These are phyloP conservation scores for Verruconis gallopava DNA, from an alignment of 2,329 filamentous ascomycete genomes.

Conservation along the genomic window DNA sequence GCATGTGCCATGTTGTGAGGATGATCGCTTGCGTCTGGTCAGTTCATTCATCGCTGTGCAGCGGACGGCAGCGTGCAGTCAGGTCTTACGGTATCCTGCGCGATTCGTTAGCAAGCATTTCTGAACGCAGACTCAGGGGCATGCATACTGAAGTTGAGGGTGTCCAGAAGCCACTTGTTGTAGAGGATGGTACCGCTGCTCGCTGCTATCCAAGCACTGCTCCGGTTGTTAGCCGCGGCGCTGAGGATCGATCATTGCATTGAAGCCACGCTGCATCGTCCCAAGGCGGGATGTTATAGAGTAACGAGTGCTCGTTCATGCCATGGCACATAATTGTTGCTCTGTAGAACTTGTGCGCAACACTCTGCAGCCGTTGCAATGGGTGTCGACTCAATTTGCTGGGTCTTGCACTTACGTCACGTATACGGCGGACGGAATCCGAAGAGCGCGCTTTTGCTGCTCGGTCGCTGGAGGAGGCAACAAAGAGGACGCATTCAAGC, in stretches of 20 bases:
- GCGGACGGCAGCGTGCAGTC: too few species aligned
- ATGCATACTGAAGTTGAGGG: slow-evolving; percentile 4
- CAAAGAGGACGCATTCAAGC: background rate
- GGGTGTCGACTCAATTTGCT: too few species aligned
- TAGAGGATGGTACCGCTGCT: slow-evolving; percentile 9
- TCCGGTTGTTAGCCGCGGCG: background rate
- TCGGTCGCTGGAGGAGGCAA: background rate
- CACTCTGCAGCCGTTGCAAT: too few species aligned
- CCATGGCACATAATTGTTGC: too few species aligned
- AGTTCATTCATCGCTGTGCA: background rate
- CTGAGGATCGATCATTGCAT: background rate
- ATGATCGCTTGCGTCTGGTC: slow-evolving; percentile 5
- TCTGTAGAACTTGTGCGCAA: too few species aligned
- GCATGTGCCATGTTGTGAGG: slow-evolving; percentile 79
- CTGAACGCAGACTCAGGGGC: too few species aligned
- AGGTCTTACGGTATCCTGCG: slow-evolving; percentile 5
- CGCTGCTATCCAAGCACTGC: slow-evolving; percentile 9
- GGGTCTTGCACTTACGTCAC: slow-evolving; percentile 7
- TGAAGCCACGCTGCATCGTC: too few species aligned
- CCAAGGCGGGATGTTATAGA: too few species aligned
- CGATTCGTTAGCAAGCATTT: background rate
- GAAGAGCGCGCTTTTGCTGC: background rate
- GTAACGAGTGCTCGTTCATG: too few species aligned
- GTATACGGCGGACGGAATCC: slow-evolving; percentile 4
- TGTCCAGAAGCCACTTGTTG: slow-evolving; percentile 10